Conservation (phyloP, 345 rosid species). For the Murraya koenigii region DNA sequence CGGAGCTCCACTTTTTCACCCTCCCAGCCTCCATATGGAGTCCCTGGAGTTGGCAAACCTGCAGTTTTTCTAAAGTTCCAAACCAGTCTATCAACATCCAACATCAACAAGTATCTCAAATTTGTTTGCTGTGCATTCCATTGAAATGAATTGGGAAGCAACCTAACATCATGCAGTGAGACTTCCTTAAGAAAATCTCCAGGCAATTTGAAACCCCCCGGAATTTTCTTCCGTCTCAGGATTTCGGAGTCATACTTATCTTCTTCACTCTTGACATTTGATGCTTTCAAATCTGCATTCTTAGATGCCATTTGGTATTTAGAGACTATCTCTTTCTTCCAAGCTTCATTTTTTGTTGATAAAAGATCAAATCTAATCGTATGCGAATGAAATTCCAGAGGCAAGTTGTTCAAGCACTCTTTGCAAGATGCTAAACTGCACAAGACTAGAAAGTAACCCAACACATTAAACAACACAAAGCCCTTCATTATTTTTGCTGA, state of each 20-base stretch:
- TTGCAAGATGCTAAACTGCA: not conserved
- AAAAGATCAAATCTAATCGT: not conserved
- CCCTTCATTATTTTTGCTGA: not conserved
- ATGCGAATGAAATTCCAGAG: not conserved
- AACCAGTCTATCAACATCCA: slow-evolving; percentile 47
- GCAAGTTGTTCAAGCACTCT: not conserved
- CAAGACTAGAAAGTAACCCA: not conserved
- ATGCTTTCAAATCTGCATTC: too few species aligned
- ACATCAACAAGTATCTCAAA: slow-evolving; percentile 45
- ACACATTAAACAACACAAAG: not conserved
- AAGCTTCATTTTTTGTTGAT: not conserved
- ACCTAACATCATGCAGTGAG: slow-evolving; percentile 43
- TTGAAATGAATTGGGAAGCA: slow-evolving; percentile 41
- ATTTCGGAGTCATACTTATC: not conserved
- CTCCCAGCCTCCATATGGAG: slow-evolving; percentile 57
- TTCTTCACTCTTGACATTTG: too few species aligned
- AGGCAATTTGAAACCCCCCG: slow-evolving; percentile 5
- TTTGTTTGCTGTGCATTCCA: slow-evolving; percentile 53
- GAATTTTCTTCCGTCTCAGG: slow-evolving; percentile 25
- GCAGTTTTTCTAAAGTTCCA: slow-evolving; percentile 59
- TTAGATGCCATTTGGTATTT: not conserved
- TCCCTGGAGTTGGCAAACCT: slow-evolving; percentile 41
- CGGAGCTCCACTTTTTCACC: slow-evolving; percentile 34
- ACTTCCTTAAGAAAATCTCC: slow-evolving; percentile 42
- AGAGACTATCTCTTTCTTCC: not conserved